A percentile compares a stretch with the other conserved stretches of the same genome.
Evolutionary conservation across 1,284 basidiomycete genomes (phyloP).

Genomic region (Pulveroboletus sp.): DNA sequence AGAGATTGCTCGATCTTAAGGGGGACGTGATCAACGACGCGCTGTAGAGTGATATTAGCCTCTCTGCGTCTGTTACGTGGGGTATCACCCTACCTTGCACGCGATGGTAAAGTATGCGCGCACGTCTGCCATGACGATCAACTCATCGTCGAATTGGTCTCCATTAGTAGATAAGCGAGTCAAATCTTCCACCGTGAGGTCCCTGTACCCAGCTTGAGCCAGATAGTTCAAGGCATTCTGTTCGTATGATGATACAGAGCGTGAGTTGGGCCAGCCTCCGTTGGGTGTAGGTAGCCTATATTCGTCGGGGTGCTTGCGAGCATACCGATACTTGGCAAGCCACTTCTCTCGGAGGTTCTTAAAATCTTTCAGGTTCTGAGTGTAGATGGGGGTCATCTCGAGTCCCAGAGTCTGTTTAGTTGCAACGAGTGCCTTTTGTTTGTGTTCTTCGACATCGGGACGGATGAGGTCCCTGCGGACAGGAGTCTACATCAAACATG

Average conservation of each 20-base stretch:
- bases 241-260: neutral
- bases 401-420: slow-evolving; percentile 24
- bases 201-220: slow-evolving; percentile 21
- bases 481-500: neutral
- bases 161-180: slow-evolving; percentile 13
- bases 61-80: no score
- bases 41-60: slow-evolving; percentile 32
- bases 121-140: slow-evolving; percentile 48
- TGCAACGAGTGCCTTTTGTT: slow-evolving; percentile 2
- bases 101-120: slow-evolving; percentile 51
- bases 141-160: slow-evolving; percentile 36
- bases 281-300: neutral
- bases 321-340: slow-evolving; percentile 19
- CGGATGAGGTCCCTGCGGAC: slow-evolving; percentile 20
- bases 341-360: slow-evolving; percentile 18
- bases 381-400: slow-evolving; percentile 30
- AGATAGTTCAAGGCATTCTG: slow-evolving; percentile 15
- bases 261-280: no score
- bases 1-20: slow-evolving; percentile 49
- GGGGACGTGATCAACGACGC: slow-evolving; percentile 52
- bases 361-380: slow-evolving; percentile 34
- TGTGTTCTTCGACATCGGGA: slow-evolving; percentile 22
- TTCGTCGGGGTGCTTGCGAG: neutral
- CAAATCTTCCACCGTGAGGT: slow-evolving; percentile 20
- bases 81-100: slow-evolving; percentile 35